Base-by-base conservation (phyloP, 2,329 filamentous ascomycete species). In the Paramyrothecium roridum region DNA sequence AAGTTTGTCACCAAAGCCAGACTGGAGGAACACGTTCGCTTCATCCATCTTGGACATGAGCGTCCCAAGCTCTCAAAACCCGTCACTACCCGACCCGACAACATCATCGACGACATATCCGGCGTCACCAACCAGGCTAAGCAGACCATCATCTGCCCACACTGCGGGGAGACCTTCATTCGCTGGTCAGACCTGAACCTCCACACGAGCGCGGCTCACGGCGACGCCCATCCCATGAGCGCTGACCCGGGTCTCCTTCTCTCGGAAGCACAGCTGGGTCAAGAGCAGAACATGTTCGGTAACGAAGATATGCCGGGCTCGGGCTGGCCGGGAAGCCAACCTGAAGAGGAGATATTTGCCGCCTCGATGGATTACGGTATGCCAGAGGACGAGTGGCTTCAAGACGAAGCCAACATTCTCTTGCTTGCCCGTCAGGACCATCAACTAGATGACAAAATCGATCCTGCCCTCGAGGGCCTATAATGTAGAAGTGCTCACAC, bases 21-120 rank as follows among this genome's bases (percentile, higher is more conserved):
- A 30, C 80, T 97, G 0, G 89, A 93, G 69, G 89, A 95, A 61
- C 93, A 98, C 67, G 81, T 97, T 48, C 86, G 90, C 20, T 91
- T 88, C 50, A 83, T 90, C 21, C 93, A 98, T 69, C 76, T 96
- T 23, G 85, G 86, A n/a, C 65, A 72, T 17, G 72, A 77, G 54
- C 76, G 82, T 13, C 78, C 79, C 34, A 63, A 65, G 55, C 56
- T 67, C 45, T 65, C 60, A 52, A 61, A 61, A 54, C 53, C 61
- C 43, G 54, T 50, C 17, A 46, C 59, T 10, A 43, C 63, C 11
- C 54, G 61, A 2, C 16, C 49, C 30, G 43, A 57, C 3, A 70
- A 72, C 49, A 59, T 77, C 13, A 65, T 82, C 21, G 74, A 78
- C 26, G 73, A 76, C 48, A 61, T 82, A 11, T 71, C 75, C 1